Evolutionary conservation across 116 monocot genomes (phyloP).

Genomic region (Phalaenopsis hybrid): DNA sequence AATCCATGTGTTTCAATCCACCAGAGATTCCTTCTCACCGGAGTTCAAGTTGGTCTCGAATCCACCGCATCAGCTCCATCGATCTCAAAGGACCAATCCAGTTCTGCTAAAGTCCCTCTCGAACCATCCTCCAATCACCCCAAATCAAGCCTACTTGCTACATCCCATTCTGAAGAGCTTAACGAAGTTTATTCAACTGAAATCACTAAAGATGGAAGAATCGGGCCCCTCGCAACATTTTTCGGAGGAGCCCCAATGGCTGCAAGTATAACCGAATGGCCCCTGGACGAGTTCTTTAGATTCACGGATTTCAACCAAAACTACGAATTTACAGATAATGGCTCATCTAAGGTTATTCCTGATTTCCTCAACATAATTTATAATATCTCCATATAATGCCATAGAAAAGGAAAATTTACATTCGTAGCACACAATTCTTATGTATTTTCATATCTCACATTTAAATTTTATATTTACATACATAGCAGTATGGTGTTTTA

Average conservation of each 20-base stretch:
- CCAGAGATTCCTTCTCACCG: constrained; percentile 75
- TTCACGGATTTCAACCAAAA: constrained; percentile 46
- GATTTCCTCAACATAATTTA: neutral
- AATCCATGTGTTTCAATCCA: constrained; percentile 47
- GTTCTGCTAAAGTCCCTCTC: constrained; percentile 8
- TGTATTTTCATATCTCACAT: no score
- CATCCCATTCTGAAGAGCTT: constrained; percentile 24
- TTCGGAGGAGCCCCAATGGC: constrained; percentile 25
- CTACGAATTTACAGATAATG: constrained; percentile 49
- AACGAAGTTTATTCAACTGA: constrained; percentile 29
- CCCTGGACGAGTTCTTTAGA: constrained; percentile 61
- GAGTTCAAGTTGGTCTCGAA: constrained; percentile 68
- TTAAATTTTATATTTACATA: no score
- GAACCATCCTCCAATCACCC: constrained; percentile 14
- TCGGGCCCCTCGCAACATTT: constrained; percentile 10
- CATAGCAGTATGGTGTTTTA: no score
- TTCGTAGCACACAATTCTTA: no score
- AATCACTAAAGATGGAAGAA: constrained; percentile 10
- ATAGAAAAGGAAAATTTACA: no score
- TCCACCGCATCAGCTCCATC: constrained; percentile 27
- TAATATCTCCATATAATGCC: neutral
- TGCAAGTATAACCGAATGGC: constrained; percentile 47
- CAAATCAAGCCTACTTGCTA: constrained; percentile 7
- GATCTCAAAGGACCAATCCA: constrained; percentile 16
- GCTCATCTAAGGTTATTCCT: constrained; percentile 65